Conservation (phyloP, 345 rosid genomes). For the Eucalyptus caleyi region DNA sequence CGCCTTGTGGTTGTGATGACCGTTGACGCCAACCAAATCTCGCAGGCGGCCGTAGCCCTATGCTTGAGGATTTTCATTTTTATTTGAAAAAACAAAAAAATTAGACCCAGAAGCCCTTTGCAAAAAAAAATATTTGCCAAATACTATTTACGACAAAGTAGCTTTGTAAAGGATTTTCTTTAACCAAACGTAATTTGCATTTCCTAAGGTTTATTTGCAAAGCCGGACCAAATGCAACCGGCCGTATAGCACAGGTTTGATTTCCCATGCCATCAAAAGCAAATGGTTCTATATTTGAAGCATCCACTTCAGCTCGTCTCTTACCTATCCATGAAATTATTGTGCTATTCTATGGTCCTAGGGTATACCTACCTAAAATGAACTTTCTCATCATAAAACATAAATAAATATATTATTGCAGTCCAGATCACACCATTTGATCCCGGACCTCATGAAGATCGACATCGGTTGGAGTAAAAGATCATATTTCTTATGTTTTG, state of each 20-base stretch:
- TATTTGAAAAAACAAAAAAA: no score
- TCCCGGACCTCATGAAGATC: background rate
- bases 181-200: no score
- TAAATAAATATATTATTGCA: background rate
- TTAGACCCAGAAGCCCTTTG: no score
- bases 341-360: background rate
- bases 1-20: no score
- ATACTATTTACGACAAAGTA: no score
- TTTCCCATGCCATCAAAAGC: background rate
- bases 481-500: background rate
- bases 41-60: rapidly evolving
- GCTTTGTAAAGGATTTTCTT: no score
- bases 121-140: no score
- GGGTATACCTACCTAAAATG: background rate
- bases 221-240: no score
- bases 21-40: no score
- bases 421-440: background rate
- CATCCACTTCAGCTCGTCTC: background rate
- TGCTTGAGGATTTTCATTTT: no score
- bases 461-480: background rate
- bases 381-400: background rate
- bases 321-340: background rate
- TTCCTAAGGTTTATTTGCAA: no score
- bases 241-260: background rate
- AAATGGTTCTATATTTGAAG: background rate